Base-by-base conservation (phyloP, 176 grass and related monocot genomes). In the Bonia amplexicaulis region DNA sequence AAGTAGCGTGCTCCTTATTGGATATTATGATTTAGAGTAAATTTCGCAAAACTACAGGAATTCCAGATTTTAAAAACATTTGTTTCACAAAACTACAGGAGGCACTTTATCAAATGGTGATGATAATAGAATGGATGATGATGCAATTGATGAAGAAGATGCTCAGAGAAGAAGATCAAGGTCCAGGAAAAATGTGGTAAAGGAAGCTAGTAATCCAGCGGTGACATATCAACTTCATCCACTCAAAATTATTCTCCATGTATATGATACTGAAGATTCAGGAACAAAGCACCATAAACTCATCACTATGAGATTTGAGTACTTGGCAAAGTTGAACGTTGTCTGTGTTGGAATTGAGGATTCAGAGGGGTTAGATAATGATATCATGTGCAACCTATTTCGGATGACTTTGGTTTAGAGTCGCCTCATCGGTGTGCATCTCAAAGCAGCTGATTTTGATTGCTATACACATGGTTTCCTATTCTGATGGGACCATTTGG, bases 311-410 rank as follows among this genome's bases (percentile, higher is more conserved):
- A 91, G 78, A 77, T 90, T 98, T 77, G 93, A 98, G 77, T 98
- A 92, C 84, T 89, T 98, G 78, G 93, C 92, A 68, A 98, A 95
- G 75, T 69, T 98, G 84, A 98, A 98, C 63, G 74, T 92, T 80
- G 90, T 95, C 58, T 98, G 96, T 71, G 96, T 95, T 90, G 93
- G 93, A 74, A 71, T 95, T 13, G 93, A 98, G 87, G 88, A 87
- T 74, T 82, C 83, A 53, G 87, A 95, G 55, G 85, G 87, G 55
- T 67, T 87, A 76, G 87, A 98, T 64, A 92, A 26, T 66, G 79
- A 94, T 92, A 88, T 98, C 79, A 82, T 98, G 58, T 95, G 93
- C 86, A 98, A 98, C 82, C 87, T 98, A 70, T 98, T 98, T 90
- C 96, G 55, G 89, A 98, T 86, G 96, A 98, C 80, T 92, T 86